phyloP scores from a whole-genome alignment of 2,329 filamentous ascomycete species.

The Albophoma yamanashiensis region DNA sequence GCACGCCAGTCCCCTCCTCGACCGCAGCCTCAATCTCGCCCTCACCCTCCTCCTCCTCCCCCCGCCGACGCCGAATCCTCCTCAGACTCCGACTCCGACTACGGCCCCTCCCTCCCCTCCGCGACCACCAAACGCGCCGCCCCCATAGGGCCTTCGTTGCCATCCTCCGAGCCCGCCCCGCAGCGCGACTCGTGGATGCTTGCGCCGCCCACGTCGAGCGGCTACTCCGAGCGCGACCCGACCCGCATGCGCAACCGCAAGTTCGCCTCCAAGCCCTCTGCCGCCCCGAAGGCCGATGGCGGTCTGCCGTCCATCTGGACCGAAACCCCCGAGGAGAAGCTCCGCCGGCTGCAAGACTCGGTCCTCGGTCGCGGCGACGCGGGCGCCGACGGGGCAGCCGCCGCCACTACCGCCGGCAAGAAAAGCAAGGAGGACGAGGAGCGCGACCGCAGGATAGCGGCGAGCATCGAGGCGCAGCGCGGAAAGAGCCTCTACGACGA shows the following conservation, averaged over 20 bases:
- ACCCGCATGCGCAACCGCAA: conserved; percentile 73
- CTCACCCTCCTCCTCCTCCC: conserved; percentile 11
- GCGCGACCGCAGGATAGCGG: conserved; percentile 33
- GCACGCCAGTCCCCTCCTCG: neutral
- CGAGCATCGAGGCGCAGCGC: conserved; percentile 41
- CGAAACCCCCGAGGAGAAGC: conserved; percentile 82
- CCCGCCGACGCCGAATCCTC: conserved; percentile 25
- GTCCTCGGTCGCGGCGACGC: conserved; percentile 59
- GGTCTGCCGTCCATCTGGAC: conserved; percentile 69
- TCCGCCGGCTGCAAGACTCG: conserved; percentile 67
- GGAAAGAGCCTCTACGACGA: conserved; percentile 50
- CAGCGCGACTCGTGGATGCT: conserved; percentile 83
- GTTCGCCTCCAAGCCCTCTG: conserved; percentile 56
- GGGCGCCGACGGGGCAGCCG: conserved; percentile 27
- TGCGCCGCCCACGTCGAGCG: conserved; percentile 48
- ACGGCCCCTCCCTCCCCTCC: conserved; percentile 48
- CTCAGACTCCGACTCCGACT: conserved; percentile 31
- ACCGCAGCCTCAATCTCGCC: conserved; percentile 23
- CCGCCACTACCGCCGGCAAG: conserved; percentile 20
- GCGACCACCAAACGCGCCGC: conserved; percentile 36
- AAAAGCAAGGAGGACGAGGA: conserved; percentile 47
- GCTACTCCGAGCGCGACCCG: conserved; percentile 59
- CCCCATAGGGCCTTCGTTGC: conserved; percentile 22
- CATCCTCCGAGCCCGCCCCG: conserved; percentile 29
- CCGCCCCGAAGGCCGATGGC: conserved; percentile 9